Conservation (phyloP, 2,329 filamentous ascomycete species). For the Monilinia fructicola region DNA sequence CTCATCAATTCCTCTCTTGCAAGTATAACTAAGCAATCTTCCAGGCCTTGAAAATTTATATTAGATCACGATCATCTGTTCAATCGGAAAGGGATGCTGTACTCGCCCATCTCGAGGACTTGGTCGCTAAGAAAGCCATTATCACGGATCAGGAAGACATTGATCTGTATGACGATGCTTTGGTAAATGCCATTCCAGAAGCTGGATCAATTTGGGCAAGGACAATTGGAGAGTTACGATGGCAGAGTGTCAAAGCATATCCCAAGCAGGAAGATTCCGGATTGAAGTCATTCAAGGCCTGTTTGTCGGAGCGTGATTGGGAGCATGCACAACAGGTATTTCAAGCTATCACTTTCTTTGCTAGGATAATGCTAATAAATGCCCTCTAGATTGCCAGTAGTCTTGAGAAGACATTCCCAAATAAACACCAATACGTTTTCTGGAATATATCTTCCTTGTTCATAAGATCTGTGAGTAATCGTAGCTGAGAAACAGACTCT, state of each 20-base stretch:
- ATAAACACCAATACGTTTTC: conserved; percentile 39
- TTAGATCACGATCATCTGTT: conserved; percentile 34
- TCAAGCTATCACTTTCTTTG: background rate
- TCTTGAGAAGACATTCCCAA: conserved; percentile 40
- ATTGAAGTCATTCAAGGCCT: conserved; percentile 38
- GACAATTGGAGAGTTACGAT: conserved; percentile 39
- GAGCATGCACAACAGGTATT: conserved; percentile 41
- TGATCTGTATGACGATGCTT: conserved; percentile 38
- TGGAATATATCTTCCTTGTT: conserved; percentile 41
- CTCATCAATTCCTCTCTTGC: background rate
- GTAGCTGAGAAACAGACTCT: background rate
- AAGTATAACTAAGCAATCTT: conserved; percentile 8
- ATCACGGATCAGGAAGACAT: conserved; percentile 38
- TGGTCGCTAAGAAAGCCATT: conserved; percentile 31
- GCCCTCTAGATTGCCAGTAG: conserved; percentile 38
- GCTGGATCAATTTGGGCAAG: conserved; percentile 34
- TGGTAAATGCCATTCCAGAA: conserved; percentile 32
- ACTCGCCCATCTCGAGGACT: conserved; percentile 34
- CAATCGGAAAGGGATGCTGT: conserved; percentile 37
- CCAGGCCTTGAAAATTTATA: conserved; percentile 40
- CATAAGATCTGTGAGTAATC: conserved; percentile 37
- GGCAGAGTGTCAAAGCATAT: conserved; percentile 37
- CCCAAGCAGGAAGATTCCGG: conserved; percentile 39
- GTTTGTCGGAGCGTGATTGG: conserved; percentile 38
- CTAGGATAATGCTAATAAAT: conserved; percentile 8